A percentile compares a stretch with the other conserved stretches of the same genome.
These are phyloP conservation scores for Ustilago trichophora DNA, from an alignment of 1,284 basidiomycete species.

Conservation along the genomic window DNA sequence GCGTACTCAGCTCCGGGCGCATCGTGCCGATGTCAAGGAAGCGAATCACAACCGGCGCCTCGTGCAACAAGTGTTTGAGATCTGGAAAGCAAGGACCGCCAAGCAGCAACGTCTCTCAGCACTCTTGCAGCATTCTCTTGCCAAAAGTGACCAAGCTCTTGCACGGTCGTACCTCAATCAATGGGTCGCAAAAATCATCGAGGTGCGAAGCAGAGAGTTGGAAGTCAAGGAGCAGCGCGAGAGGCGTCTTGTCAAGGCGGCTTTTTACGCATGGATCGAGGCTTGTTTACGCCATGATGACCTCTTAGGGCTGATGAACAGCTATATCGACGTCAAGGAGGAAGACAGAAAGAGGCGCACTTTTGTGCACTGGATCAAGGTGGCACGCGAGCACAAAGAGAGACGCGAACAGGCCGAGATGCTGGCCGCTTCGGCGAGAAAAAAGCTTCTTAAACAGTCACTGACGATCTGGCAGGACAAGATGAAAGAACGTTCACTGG, in stretches of 20 bases:
- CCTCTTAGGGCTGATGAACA: constrained; percentile 42
- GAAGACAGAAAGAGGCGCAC: constrained; percentile 21
- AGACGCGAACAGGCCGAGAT: constrained; percentile 20
- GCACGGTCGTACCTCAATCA: constrained; percentile 10
- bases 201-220: constrained; percentile 32
- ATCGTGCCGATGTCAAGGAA: constrained; percentile 11
- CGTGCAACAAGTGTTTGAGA: constrained; percentile 21
- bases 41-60: constrained; percentile 12
- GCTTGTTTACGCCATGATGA: constrained; percentile 50
- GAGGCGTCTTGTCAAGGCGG: constrained; percentile 19
- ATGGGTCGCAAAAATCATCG: constrained; percentile 46
- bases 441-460: constrained; percentile 3
- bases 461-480: constrained; percentile 29
- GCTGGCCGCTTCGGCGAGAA: not conserved
- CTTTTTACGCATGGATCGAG: constrained; percentile 48
- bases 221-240: constrained; percentile 37
- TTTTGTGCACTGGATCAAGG: constrained; percentile 31
- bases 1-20: constrained; percentile 15
- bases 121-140: constrained; percentile 9
- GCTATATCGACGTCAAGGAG: constrained; percentile 51
- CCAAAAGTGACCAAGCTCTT: constrained; percentile 7
- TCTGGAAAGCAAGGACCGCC: constrained; percentile 25
- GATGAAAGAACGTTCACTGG: constrained; percentile 23
- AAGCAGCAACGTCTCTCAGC: constrained; percentile 21
- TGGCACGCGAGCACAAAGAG: constrained; percentile 13